phyloP scores from a whole-genome alignment of 2,329 filamentous ascomycete genomes.

The Scedosporium boydii region DNA sequence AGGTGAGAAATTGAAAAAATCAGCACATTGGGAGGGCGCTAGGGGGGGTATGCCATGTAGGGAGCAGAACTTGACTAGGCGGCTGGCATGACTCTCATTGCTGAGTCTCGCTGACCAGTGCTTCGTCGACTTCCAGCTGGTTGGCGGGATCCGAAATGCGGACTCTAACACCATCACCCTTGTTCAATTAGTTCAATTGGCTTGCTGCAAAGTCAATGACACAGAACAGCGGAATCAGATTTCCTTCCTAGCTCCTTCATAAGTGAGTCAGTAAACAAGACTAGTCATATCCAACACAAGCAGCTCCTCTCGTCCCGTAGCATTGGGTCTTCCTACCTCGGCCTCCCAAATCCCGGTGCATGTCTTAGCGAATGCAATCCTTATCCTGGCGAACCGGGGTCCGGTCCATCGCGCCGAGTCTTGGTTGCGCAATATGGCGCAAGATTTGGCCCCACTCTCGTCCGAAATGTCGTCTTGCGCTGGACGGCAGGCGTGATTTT shows the following conservation, averaged over 20 bases:
- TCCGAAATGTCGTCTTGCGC: background rate
- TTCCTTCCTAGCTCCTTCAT: too few species aligned
- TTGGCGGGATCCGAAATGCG: too few species aligned
- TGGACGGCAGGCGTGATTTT: background rate
- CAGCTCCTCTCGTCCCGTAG: background rate
- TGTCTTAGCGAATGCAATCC: background rate
- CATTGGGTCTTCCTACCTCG: background rate
- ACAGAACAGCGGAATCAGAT: too few species aligned
- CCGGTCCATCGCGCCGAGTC: conserved; percentile 9
- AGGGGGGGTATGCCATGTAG: background rate
- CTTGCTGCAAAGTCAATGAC: too few species aligned
- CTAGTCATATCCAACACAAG: background rate
- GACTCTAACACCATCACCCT: too few species aligned
- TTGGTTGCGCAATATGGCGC: conserved; percentile 9
- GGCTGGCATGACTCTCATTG: background rate
- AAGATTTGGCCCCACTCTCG: background rate
- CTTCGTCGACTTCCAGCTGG: too few species aligned
- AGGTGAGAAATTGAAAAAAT: background rate
- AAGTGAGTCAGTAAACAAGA: too few species aligned
- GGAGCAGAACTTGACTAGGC: background rate
- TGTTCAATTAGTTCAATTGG: too few species aligned
- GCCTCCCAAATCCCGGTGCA: too few species aligned
- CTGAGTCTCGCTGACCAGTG: too few species aligned
- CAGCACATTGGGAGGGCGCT: background rate
- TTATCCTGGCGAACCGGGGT: conserved; percentile 5